These are phyloP conservation scores for Phytopythium aichiense DNA, from an alignment of 352 stramenopile genomes.

Conservation along the genomic window DNA sequence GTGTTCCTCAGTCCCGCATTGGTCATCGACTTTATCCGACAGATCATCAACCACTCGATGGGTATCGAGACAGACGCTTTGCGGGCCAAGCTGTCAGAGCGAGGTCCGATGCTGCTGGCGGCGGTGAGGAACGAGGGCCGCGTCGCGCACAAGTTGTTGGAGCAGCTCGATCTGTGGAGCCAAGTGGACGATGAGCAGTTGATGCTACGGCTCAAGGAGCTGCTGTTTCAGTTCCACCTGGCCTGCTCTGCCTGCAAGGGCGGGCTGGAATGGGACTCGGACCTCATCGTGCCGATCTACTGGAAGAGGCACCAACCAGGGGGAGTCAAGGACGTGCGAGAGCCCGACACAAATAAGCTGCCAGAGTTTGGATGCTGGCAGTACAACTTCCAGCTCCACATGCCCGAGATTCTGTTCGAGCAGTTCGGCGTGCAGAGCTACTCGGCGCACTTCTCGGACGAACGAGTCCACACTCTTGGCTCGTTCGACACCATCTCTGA, in stretches of 20 bases:
- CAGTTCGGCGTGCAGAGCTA: background rate
- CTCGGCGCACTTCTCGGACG: background rate
- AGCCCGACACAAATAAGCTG: background rate
- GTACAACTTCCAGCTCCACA: background rate
- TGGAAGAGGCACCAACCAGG: slow-evolving; percentile 1
- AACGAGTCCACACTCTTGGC: background rate
- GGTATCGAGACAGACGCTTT: slow-evolving; percentile 1
- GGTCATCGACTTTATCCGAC: slow-evolving; percentile 15
- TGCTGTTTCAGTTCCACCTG: slow-evolving; percentile 13
- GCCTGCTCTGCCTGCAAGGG: slow-evolving; percentile 5
- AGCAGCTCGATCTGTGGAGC: slow-evolving; percentile 8
- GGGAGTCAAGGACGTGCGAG: background rate
- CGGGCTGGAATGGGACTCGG: background rate
- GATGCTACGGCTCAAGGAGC: slow-evolving; percentile 11
- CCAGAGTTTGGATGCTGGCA: background rate
- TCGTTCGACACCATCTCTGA: background rate
- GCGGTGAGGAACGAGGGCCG: slow-evolving; percentile 2
- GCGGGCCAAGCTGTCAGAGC: no score
- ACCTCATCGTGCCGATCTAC: slow-evolving; percentile 16
- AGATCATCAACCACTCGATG: slow-evolving; percentile 14
- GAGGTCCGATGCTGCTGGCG: background rate
- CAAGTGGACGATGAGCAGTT: background rate
- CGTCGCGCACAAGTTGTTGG: slow-evolving; percentile 7
- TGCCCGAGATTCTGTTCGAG: background rate
- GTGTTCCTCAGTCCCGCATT: slow-evolving; percentile 12